A percentile compares a stretch with the other conserved stretches of the same genome.
Conservation (phyloP, 352 stramenopile species). For the Elongisporangium undulatum region DNA sequence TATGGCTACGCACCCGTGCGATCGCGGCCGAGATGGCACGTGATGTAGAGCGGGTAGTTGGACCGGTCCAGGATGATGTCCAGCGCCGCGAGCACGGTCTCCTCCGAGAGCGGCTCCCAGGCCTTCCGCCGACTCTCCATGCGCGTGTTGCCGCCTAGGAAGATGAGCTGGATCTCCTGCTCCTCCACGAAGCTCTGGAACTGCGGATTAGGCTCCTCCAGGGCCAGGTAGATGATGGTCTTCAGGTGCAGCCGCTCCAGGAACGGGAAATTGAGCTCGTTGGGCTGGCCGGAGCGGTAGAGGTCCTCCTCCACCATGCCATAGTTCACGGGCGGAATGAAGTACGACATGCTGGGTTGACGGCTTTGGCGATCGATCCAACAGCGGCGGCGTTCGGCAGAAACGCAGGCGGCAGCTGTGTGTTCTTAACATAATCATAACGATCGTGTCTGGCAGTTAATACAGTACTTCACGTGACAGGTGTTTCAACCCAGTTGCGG, state of each 20-base stretch:
- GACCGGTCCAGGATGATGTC: constrained; percentile 86
- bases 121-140: constrained; percentile 86
- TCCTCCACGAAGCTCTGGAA: constrained; percentile 90
- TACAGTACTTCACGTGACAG: not conserved
- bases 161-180: constrained; percentile 87
- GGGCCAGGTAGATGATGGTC: constrained; percentile 90
- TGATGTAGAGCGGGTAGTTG: constrained; percentile 91
- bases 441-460: not conserved
- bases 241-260: constrained; percentile 87
- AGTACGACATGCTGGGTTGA: constrained; percentile 70
- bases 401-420: not conserved
- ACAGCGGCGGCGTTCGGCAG: not conserved
- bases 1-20: constrained; percentile 53
- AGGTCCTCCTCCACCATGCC: constrained; percentile 91
- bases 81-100: constrained; percentile 89
- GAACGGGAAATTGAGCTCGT: constrained; percentile 92
- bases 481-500: not conserved
- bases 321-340: constrained; percentile 92
- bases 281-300: constrained; percentile 88
- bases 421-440: not conserved
- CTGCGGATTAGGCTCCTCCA: constrained; percentile 87
- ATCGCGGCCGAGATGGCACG: constrained; percentile 87
- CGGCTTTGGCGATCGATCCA: not conserved
- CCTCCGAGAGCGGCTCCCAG: constrained; percentile 83
- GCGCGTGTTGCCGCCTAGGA: constrained; percentile 84